These are phyloP conservation scores for Zasmidium citrigriseum DNA, from an alignment of 2,329 filamentous ascomycete species.

Conservation along the genomic window DNA sequence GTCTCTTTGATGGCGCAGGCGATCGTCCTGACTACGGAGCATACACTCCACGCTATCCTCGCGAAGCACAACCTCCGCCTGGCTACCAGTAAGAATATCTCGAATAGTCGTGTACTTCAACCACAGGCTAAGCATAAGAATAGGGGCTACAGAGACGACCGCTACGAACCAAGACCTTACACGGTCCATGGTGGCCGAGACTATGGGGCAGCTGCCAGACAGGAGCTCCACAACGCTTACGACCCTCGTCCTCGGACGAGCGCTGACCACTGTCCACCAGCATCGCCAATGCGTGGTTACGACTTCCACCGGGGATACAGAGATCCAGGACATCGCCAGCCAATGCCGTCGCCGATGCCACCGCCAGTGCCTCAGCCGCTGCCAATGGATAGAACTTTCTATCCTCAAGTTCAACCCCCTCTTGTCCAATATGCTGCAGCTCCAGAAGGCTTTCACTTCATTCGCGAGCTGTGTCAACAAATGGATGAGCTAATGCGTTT, in stretches of 20 bases:
- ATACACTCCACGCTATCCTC: conserved; percentile 4
- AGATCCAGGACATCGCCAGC: neutral
- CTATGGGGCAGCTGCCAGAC: neutral
- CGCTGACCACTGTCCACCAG: neutral
- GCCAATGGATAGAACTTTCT: neutral
- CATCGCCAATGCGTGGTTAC: neutral
- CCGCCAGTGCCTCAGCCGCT: neutral
- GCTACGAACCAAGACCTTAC: conserved; percentile 1
- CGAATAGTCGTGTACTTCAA: neutral
- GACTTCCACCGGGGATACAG: conserved; percentile 4
- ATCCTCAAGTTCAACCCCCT: neutral
- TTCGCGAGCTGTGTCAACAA: conserved; percentile 16
- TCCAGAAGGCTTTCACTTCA: conserved; percentile 14
- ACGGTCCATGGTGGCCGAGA: conserved; percentile 1
- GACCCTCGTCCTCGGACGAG: neutral
- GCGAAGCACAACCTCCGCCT: neutral
- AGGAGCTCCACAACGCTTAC: neutral
- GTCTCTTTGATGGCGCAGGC: conserved; percentile 37
- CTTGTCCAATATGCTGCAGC: neutral
- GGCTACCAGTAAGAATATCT: conserved; percentile 1
- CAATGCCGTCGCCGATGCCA: neutral
- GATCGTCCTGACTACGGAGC: conserved; percentile 20
- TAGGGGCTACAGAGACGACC: neutral
- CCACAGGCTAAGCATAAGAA: neutral
- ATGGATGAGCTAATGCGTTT: conserved; percentile 11